Evolutionary conservation across 2,329 filamentous ascomycete species (phyloP).

Genomic region (Aspergillus nomiae): DNA sequence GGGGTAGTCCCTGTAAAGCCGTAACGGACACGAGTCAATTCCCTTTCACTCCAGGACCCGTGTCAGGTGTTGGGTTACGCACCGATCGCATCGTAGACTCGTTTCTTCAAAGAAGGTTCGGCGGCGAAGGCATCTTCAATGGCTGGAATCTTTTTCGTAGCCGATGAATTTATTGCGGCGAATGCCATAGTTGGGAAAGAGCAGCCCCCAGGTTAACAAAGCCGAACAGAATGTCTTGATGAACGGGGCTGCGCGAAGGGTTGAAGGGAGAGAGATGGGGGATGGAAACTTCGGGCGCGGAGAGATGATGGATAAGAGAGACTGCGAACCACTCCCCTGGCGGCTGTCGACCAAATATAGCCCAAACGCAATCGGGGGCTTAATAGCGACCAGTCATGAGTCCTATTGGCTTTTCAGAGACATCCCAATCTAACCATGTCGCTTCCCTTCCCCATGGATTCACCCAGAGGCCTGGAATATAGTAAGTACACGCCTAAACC

Average conservation of each 20-base stretch:
- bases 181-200: conserved; percentile 36
- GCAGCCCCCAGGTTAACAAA: conserved; percentile 16
- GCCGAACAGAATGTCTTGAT: not conserved
- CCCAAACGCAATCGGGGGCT: conserved; percentile 6
- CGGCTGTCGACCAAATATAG: conserved; percentile 13
- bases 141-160: conserved; percentile 27
- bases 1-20: conserved; percentile 36
- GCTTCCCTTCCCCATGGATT: not conserved
- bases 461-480: not conserved
- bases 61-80: conserved; percentile 20
- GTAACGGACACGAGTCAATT: conserved; percentile 4
- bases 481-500: not conserved
- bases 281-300: conserved; percentile 6
- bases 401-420: conserved; percentile 1
- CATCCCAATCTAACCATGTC: not conserved
- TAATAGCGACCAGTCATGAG: not conserved
- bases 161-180: conserved; percentile 35
- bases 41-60: not conserved
- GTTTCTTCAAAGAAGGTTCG: conserved; percentile 41
- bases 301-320: conserved; percentile 17
- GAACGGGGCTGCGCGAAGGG: not conserved
- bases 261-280: conserved; percentile 2
- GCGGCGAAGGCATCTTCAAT: conserved; percentile 46
- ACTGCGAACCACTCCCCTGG: conserved; percentile 23
- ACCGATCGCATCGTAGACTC: conserved; percentile 48